Evolutionary conservation across 345 rosid genomes (phyloP), one percentile per base, ranked within the genome.

Genomic region (Populus ilicifolia): DNA sequence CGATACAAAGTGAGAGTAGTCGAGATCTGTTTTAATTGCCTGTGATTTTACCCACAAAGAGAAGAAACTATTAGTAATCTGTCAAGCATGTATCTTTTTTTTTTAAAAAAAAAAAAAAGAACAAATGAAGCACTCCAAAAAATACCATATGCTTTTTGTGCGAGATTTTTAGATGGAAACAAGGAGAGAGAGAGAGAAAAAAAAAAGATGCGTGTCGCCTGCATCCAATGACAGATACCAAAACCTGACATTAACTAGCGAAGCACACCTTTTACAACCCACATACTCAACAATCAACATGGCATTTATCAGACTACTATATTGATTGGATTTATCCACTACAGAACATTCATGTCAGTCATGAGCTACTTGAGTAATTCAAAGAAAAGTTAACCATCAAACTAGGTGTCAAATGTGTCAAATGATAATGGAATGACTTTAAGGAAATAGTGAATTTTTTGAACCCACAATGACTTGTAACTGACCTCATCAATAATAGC

Each of bases 1-100:
- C 52, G 97, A 92, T 76, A 93, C 81, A 62, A 96, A 93, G 85
- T 93, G 98, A 17, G 99, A 93, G 81, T 92, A 96, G 20, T 91
- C 88, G 3, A 96, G 89, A 77, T 68, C 85, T 39, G 84, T 87
- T 69, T 76, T 80, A 75, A 87, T 92, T 46, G 86, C 97, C 99
- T 93, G 90, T 56, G 39, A 75, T 74, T 66, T 69, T 30, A 5
- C 16, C 35, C 39, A n/a, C 61, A 41, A 27, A 75, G 21, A 77
- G 5, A 64, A 67, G 36, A 70, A 41, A 30, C 4, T 16, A 11
- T 56, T 11, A 65, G 59, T 16, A 27, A 74, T 56, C 25, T 52
- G 16, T 14, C 79, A 43, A 36, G 14, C 21, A 71, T 43, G 50
- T n/a, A 54, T n/a, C n/a, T n/a, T n/a, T n/a, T n/a, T n/a, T n/a